Evolutionary conservation across 257 asterid genomes (phyloP), one percentile per base, ranked within the genome.

Genomic region (Gentiana macrophylla): DNA sequence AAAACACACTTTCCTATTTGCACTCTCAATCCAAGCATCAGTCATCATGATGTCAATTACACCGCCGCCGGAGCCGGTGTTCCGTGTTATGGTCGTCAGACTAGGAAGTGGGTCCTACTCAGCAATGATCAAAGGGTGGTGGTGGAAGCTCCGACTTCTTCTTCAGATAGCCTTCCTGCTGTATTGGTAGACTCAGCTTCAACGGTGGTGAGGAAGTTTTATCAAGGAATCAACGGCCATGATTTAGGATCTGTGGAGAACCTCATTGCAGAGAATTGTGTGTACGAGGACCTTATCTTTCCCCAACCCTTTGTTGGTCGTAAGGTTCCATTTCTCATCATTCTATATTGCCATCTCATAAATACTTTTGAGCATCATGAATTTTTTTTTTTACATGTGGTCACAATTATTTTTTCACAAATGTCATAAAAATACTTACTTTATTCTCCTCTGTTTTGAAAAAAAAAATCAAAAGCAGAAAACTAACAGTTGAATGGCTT

Each of bases 251-350:
- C 82, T 0, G 83, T 90, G 53, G 86, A 77, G 57, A 61, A 64
- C 12, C 80, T 90, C 52, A 77, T 90, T 38, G 72, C 96, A 32
- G 70, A 66, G 62, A 62, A 86, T 70, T 84, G 96, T 79, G 49
- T 57, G 55, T 90, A 90, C 62, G 96, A 90, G 70, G 98, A 90
- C 74, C 94, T 90, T 35, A 61, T 86, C 63, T 86, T 90, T 66
- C 79, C 95, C 43, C 61, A 44, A n/a, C 61, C 61, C 45, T 90
- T 90, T 55, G 75, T 78, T 44, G 98, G 96, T 56, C 92, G 98
- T 62, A 70, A 84, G 96, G 96, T 88, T 53, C 45, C 8, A 4
- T 38, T 38, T 8, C 45, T 24, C 24, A 24, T 0, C 24, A 24
- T 24, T 15, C 24, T 15, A 15, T 15, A 15, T 15, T 15, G 24